Percentiles rank a stretch among this genome's conserved stretches.
phyloP scores from a whole-genome alignment of 345 rosid species.

The Acer negundo region DNA sequence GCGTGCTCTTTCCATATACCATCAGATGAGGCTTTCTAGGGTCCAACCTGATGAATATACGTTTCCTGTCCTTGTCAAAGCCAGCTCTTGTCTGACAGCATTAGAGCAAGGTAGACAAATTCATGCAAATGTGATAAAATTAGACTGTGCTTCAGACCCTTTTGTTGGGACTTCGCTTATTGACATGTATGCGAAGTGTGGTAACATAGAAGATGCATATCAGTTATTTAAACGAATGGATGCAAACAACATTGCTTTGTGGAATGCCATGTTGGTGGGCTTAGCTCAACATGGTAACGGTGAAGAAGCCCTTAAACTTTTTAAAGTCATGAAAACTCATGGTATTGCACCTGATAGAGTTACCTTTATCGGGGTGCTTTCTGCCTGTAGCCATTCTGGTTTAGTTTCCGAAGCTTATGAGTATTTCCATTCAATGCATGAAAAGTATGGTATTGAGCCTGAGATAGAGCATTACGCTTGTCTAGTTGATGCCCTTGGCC shows the following conservation, averaged over 20 bases:
- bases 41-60: slow-evolving; percentile 62
- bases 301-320: slow-evolving; percentile 52
- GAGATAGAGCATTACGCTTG: slow-evolving; percentile 62
- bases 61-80: slow-evolving; percentile 60
- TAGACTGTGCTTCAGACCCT: slow-evolving; percentile 43
- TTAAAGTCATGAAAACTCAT: slow-evolving; percentile 38
- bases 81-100: slow-evolving; percentile 57
- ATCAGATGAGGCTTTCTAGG: slow-evolving; percentile 59
- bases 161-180: slow-evolving; percentile 58
- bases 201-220: slow-evolving; percentile 57
- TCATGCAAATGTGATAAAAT: slow-evolving; percentile 61
- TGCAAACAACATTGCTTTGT: slow-evolving; percentile 33
- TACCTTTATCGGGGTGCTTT: slow-evolving; percentile 52
- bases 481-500: slow-evolving; percentile 65
- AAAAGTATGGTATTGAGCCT: slow-evolving; percentile 51
- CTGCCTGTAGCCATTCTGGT: slow-evolving; percentile 62
- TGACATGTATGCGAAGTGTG: slow-evolving; percentile 79
- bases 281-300: slow-evolving; percentile 61
- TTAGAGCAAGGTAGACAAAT: slow-evolving; percentile 67
- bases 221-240: slow-evolving; percentile 43
- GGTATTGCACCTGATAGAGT: slow-evolving; percentile 48
- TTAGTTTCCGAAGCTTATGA: slow-evolving; percentile 49
- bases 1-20: slow-evolving; percentile 48
- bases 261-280: slow-evolving; percentile 62
- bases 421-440: slow-evolving; percentile 43